phyloP scores from a whole-genome alignment of 1,284 basidiomycete genomes.

The Pseudozyma thailandica region DNA sequence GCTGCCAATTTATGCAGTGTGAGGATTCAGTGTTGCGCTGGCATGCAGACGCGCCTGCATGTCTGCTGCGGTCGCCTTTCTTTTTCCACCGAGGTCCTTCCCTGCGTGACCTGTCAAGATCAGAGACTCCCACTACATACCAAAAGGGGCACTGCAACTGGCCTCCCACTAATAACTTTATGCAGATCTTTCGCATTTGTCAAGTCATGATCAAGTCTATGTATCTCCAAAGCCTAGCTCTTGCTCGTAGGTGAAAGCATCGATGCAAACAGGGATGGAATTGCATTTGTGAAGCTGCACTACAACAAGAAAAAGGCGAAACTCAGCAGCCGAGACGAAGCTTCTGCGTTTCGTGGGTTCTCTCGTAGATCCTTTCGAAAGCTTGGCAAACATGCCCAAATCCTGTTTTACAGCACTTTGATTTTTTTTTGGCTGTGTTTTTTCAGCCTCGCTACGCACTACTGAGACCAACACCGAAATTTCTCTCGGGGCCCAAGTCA shows the following conservation, averaged over 20 bases:
- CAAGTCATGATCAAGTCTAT: background rate
- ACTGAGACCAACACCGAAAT: slow-evolving; percentile 11
- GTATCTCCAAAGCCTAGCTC: background rate
- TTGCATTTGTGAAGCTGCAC: background rate
- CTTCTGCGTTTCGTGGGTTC: background rate
- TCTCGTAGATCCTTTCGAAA: slow-evolving; percentile 21
- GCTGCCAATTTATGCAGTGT: background rate
- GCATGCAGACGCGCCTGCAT: slow-evolving; percentile 2
- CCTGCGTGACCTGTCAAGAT: background rate
- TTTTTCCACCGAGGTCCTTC: background rate
- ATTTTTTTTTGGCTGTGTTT: background rate
- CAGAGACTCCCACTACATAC: background rate
- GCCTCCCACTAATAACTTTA: background rate
- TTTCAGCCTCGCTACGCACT: slow-evolving; percentile 3
- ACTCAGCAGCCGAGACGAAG: slow-evolving; percentile 3
- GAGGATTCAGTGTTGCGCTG: slow-evolving; percentile 5
- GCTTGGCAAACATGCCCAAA: slow-evolving; percentile 29
- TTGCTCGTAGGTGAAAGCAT: background rate
- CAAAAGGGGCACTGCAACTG: background rate
- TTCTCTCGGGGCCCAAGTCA: background rate
- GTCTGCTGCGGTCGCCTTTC: background rate
- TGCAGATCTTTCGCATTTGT: too few relatives aligned
- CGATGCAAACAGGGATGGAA: background rate
- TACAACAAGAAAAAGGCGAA: background rate
- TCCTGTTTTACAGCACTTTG: too few relatives aligned